Evolutionary conservation across 1,284 basidiomycete species (phyloP), one percentile per base, ranked within the genome.

Genomic region (Leccinum griseonigrum): DNA sequence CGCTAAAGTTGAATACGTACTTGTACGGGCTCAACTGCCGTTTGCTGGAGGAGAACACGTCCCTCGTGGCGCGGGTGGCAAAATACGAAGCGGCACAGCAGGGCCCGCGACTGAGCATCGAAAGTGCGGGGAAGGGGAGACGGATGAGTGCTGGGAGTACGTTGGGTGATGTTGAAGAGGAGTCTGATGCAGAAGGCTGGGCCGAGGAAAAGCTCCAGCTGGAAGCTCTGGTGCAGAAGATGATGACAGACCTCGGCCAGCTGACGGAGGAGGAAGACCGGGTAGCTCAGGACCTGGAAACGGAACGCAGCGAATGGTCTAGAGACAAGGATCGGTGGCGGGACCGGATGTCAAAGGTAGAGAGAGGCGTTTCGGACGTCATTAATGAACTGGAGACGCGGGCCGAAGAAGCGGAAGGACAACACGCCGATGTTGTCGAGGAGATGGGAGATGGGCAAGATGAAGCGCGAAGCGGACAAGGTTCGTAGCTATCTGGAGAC

Each of bases 41-140:
- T 56, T 73, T 95, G 59, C 88, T 91, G 64, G 88, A 93, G 71
- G 93, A 95, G 77, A 95, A 94, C 69, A 83, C 90, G 71, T 76
- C 71, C 13, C 78, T 94, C 10, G 65, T 82, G 16, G 79, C 80
- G 54, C 76, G 80, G 58, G 64, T 88, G n/a, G 75, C 69, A 56
- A 77, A 76, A 60, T 69, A 87, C 31, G 83, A 86, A 64, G 65
- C 71, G 26, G 72, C 69, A 54, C 70, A 69, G 55, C 68, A 68
- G 28, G 66, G 67, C 11, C 66, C 63, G 16, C 65, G 66, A 62
- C 58, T 70, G 53, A 67, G 64, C 56, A 57, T 67, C 56, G 72
- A 61, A 58, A 67, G 71, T 57, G 58, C 56, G 28, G 71, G 58
- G 13, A 57, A 67, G 36, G 77, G 73, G 31, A 71, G 82, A 63